Conservation (phyloP, 2,329 filamentous ascomycete species). For the Dothistroma septosporum region DNA sequence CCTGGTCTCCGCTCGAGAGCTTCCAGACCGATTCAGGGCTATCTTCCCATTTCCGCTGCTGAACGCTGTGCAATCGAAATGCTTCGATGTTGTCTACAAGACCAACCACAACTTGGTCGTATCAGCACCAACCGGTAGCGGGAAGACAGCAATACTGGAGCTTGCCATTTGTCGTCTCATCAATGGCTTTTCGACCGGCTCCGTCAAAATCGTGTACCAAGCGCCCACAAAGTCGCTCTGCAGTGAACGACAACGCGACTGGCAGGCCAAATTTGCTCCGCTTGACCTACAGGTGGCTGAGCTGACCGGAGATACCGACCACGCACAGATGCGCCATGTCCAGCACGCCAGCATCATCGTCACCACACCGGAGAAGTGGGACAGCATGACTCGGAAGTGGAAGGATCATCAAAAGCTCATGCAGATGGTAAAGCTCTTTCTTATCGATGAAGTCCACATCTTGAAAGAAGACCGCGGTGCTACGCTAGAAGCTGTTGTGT, state of each 20-base stretch:
- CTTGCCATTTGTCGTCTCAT: conserved; percentile 73
- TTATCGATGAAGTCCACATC: conserved; percentile 86
- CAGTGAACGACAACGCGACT: conserved; percentile 70
- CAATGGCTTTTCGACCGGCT: conserved; percentile 50
- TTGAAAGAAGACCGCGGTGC: conserved; percentile 75
- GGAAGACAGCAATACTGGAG: conserved; percentile 78
- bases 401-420: conserved; percentile 72
- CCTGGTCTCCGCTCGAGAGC: conserved; percentile 54
- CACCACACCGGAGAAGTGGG: conserved; percentile 88
- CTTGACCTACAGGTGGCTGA: conserved; percentile 68
- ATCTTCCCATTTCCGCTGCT: conserved; percentile 72
- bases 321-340: conserved; percentile 61
- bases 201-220: conserved; percentile 80
- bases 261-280: conserved; percentile 67
- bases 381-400: conserved; percentile 84
- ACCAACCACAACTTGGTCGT: conserved; percentile 73
- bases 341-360: conserved; percentile 76
- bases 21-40: conserved; percentile 65
- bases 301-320: conserved; percentile 75
- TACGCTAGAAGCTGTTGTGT: conserved; percentile 77
- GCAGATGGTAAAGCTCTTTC: conserved; percentile 69
- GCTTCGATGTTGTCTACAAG: conserved; percentile 63
- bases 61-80: conserved; percentile 79
- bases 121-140: conserved; percentile 77
- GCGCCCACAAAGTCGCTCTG: conserved; percentile 82